These are phyloP conservation scores for Thermomucor indicae-seudaticae DNA, from an alignment of 371 early-diverging fungal genomes.

Conservation along the genomic window DNA sequence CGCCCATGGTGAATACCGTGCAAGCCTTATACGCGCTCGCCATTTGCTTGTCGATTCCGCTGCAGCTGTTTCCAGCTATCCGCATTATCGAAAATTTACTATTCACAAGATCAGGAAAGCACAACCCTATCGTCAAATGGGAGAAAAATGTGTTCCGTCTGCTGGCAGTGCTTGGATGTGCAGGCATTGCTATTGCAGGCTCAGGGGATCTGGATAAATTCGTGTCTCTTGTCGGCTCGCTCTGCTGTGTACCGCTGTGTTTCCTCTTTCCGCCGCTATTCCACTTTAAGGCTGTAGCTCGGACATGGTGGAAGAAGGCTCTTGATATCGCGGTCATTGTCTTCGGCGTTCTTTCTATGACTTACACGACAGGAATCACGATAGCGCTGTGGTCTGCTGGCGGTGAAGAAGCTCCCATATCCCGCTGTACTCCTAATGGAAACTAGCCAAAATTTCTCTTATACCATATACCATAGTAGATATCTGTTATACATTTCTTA, in stretches of 20 bases:
- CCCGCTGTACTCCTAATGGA: constrained; percentile 29
- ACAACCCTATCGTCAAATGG: constrained; percentile 74
- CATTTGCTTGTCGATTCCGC: constrained; percentile 80
- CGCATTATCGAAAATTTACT: constrained; percentile 76
- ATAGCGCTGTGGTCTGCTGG: constrained; percentile 60
- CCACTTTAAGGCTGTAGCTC: constrained; percentile 66
- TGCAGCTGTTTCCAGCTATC: constrained; percentile 84
- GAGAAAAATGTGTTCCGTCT: constrained; percentile 79
- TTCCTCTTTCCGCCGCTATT: constrained; percentile 84
- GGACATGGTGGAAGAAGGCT: constrained; percentile 24
- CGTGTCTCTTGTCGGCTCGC: constrained; percentile 76
- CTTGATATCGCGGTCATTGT: constrained; percentile 57
- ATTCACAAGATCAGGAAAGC: constrained; percentile 62
- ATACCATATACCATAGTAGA: background rate
- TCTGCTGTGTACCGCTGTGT: constrained; percentile 61
- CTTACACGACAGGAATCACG: constrained; percentile 76
- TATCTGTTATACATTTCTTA: no score
- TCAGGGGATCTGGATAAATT: constrained; percentile 76
- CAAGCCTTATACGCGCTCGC: constrained; percentile 82
- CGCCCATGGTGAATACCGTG: constrained; percentile 53
- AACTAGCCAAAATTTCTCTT: constrained; percentile 3
- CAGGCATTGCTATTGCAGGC: constrained; percentile 68
- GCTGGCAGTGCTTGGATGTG: constrained; percentile 53
- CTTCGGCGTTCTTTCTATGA: constrained; percentile 73
- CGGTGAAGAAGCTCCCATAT: constrained; percentile 32